Evolutionary conservation across 768 basidiomycete species (phyloP), one percentile per base, ranked within the genome.

Genomic region (Cystobasidium onofrii): DNA sequence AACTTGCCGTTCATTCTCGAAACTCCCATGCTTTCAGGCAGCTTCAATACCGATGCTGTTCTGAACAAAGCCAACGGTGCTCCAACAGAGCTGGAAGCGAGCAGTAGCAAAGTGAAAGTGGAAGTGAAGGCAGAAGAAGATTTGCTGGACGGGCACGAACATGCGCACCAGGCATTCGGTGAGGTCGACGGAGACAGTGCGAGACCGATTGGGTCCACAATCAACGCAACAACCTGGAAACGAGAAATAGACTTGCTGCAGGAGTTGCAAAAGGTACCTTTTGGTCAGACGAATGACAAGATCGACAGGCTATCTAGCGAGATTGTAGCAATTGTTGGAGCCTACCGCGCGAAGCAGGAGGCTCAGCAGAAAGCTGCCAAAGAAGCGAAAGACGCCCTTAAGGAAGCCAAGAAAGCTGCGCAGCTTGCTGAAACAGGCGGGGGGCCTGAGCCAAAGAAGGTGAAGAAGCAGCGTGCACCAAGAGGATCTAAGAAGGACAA

Each of bases 1-100:
- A 80, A 85, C 55, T 88, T 92, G 39, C 91, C 91, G 0, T 84
- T 94, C 41, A 86, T 94, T 36, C 84, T 92, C 17, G 91, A 94
- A 79, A 92, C 92, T 0, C 90, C 89, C 0, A 85, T 84, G 31
- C 87, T 87, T 75, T 55, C 52, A 13, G 69, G 69, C 10, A 54
- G 25, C 50, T 52, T 71, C n/a, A 39, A 46, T n/a, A 43, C 36
- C 1, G 63, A 64, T 27, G 34, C 29, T 17, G 18, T 27, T 6
- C 34, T 36, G 6, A 64, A 64, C n/a, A 6, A 61, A 39, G 63
- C 63, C 25, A 27, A 60, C 12, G 33, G 33, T 20, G 23, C 15
- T 34, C 17, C 57, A 6, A 7, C 27, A 29, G 23, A 60, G 27
- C 17, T 12, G 10, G 20, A 15, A 4, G 46, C 46, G 9, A 50